Conservation (phyloP, 805 yeast species). For the Brettanomyces anomalus region DNA sequence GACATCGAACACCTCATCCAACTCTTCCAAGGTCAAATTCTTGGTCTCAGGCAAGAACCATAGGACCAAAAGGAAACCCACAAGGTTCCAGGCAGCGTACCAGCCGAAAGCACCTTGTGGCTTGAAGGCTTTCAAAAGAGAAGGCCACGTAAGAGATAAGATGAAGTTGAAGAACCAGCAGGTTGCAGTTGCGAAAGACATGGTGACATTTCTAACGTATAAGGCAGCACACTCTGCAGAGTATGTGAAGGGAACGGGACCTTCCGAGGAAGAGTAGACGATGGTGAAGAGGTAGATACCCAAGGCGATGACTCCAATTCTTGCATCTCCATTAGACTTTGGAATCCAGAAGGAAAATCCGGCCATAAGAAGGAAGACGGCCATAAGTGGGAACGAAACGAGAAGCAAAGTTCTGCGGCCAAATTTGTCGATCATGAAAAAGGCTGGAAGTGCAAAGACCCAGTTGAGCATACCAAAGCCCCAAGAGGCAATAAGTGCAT, state of each 20-base stretch:
- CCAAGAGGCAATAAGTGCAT: constrained; percentile 71
- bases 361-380: constrained; percentile 47
- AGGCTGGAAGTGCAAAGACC: constrained; percentile 52
- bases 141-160: constrained; percentile 76
- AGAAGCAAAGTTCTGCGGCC: constrained; percentile 55
- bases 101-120: constrained; percentile 84
- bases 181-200: constrained; percentile 70
- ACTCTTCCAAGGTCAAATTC: constrained; percentile 64
- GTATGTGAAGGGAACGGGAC: constrained; percentile 85
- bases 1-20: constrained; percentile 64
- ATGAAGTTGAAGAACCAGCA: constrained; percentile 69
- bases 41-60: constrained; percentile 69
- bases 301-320: constrained; percentile 57
- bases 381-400: constrained; percentile 60
- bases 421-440: constrained; percentile 47
- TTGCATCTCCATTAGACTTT: constrained; percentile 32
- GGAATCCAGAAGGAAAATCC: constrained; percentile 70
- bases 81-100: constrained; percentile 78
- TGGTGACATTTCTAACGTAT: constrained; percentile 71
- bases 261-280: constrained; percentile 78
- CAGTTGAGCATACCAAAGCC: constrained; percentile 82
- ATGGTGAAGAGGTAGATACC: constrained; percentile 69
- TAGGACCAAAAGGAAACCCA: constrained; percentile 61
- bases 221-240: constrained; percentile 80
- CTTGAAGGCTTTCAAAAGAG: constrained; percentile 53